Conservation (phyloP, 2,329 filamentous ascomycete genomes). For the Sclerotinia glacialis region DNA sequence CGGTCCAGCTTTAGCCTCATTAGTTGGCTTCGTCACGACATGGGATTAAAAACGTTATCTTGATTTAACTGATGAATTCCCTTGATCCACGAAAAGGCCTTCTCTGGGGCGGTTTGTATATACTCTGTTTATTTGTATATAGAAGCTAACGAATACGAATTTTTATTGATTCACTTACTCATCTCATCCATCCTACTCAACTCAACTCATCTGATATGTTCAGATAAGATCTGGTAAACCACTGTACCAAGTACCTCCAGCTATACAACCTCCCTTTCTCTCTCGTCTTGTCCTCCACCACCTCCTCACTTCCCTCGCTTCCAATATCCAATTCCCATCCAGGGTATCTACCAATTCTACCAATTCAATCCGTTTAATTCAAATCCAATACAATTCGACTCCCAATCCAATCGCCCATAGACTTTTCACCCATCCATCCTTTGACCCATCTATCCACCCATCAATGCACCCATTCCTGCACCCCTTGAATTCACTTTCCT, state of each 20-base stretch:
- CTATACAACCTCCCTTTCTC: neutral
- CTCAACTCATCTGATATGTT: neutral
- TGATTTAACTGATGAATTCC: too few species aligned
- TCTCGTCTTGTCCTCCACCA: neutral
- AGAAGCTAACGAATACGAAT: too few species aligned
- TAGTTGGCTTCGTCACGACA: too few species aligned
- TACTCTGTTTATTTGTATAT: too few species aligned
- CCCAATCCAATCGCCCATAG: neutral
- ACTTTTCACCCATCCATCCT: too few species aligned
- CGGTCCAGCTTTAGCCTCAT: too few species aligned
- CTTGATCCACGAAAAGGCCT: too few species aligned
- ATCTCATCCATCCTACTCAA: neutral
- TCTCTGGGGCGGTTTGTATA: too few species aligned
- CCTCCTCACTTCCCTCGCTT: neutral
- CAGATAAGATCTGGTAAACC: neutral
- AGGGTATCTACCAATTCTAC: conserved; percentile 1
- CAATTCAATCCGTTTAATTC: neutral
- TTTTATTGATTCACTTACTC: too few species aligned
- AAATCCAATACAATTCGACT: neutral
- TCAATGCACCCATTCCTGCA: neutral
- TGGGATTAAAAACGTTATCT: too few species aligned
- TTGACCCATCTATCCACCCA: too few species aligned
- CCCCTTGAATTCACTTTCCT: neutral
- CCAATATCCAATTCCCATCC: neutral
- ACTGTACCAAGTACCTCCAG: too few species aligned